Evolutionary conservation across 441 rosid species (phyloP).

Genomic region (Kokia cookei): DNA sequence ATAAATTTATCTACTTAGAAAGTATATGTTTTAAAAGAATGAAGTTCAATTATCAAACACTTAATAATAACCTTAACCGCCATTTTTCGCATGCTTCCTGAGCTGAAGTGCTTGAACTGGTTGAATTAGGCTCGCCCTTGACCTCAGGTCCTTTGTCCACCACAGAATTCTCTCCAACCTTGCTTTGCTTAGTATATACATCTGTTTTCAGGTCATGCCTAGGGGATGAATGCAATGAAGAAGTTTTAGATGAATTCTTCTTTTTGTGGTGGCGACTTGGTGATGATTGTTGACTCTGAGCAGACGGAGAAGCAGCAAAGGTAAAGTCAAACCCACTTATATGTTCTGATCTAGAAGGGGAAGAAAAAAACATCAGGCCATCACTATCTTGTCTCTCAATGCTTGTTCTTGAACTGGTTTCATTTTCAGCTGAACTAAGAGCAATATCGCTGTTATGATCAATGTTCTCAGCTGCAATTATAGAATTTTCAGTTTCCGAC

Average conservation of each 20-base stretch:
- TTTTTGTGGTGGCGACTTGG: conserved; percentile 32
- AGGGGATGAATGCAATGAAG: conserved; percentile 32
- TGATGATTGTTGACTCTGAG: conserved; percentile 25
- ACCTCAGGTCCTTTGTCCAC: conserved; percentile 35
- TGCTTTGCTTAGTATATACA: conserved; percentile 24
- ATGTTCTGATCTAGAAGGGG: conserved; percentile 32
- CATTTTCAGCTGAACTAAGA: conserved; percentile 53
- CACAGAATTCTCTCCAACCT: conserved; percentile 28
- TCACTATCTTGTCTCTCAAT: conserved; percentile 44
- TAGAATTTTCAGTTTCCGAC: conserved; percentile 84
- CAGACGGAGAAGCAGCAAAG: conserved; percentile 55
- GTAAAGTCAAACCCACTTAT: conserved; percentile 51
- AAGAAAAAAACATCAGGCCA: conserved; percentile 21
- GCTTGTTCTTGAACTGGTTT: conserved; percentile 47
- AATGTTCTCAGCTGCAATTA: conserved; percentile 74
- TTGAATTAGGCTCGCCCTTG: conserved; percentile 35
- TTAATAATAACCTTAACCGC: conserved; percentile 72
- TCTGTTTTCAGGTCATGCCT: conserved; percentile 31
- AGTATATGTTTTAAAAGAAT: background rate
- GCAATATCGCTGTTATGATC: conserved; percentile 40
- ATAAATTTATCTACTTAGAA: background rate
- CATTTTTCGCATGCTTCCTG: conserved; percentile 97
- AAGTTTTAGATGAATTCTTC: conserved; percentile 30
- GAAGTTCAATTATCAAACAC: conserved; percentile 1
- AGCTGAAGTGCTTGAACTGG: conserved; percentile 36